Evolutionary conservation across 805 yeast genomes (phyloP), one percentile per base, ranked within the genome.

Genomic region (Suhomyces pyralidae): DNA sequence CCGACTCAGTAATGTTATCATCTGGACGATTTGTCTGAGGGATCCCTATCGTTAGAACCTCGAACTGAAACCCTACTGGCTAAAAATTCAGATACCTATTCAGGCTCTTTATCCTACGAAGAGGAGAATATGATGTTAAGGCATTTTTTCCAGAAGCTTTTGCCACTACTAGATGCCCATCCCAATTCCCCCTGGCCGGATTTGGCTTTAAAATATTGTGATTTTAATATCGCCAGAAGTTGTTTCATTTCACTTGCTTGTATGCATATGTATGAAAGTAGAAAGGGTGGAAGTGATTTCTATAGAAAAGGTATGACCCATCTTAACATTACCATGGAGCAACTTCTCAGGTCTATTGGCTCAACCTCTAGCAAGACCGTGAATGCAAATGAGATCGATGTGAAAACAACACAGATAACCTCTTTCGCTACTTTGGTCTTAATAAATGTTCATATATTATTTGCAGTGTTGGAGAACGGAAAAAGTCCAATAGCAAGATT

Each of bases 171-270:
- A 32, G 86, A 82, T 65, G 83, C 84, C 0, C 85, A 82, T 59
- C 86, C 85, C 0, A 78, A 79, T 42, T 71, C 83, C 1, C 85
- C 85, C 3, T 81, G 85, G 85, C 86, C 86, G 0, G 81, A 81
- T 53, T 62, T 82, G 52, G 83, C 84, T 43, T 66, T 82, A 54
- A 75, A 77, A 49, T 81, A 81, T 59, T 81, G 85, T 57, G 83
- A 81, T 58, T 75, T 79, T 56, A 82, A 81, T 56, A 74, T 82
- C 45, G 85, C 85, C 0, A 70, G 82, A 51, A 78, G 83, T 55
- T 82, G 86, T 55, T 81, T 82, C 57, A 74, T 82, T 19, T 80
- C 84, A 2, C 61, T 82, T 15, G 78, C 83, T 9, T 81, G 84
- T 46, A 81, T 81, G 36, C 85, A 82, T 60, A 65, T 82, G n/a